A percentile compares a stretch with the other conserved stretches of the same genome.
Evolutionary conservation across 768 basidiomycete species (phyloP).

Genomic region (Boletus rubroflammeus): DNA sequence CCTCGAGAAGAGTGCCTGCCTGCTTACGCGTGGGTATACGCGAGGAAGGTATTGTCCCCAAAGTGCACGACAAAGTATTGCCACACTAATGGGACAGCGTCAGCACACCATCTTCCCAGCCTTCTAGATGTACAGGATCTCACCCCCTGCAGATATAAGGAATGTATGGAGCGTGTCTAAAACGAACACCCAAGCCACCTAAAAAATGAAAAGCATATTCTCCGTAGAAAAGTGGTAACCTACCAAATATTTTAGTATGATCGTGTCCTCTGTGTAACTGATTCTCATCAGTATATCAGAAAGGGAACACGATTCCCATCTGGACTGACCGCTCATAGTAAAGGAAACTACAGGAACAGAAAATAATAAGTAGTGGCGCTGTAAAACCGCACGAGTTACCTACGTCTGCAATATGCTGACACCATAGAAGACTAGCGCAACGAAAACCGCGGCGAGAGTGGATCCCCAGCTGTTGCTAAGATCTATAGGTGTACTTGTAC

Average conservation of each 20-base stretch:
- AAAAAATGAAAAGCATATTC: neutral
- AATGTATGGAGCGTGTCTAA: conserved; percentile 17
- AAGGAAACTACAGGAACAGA: conserved; percentile 16
- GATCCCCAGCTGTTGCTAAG: conserved; percentile 22
- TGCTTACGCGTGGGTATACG: conserved; percentile 19
- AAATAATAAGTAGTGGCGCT: neutral
- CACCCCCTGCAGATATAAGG: conserved; percentile 20
- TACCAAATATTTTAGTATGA: conserved; percentile 17
- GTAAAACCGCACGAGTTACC: neutral
- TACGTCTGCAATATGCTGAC: conserved; percentile 26
- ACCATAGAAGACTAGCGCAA: conserved; percentile 23
- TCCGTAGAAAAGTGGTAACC: neutral
- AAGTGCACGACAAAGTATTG: conserved; percentile 23
- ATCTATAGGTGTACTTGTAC: neutral
- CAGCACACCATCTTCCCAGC: neutral
- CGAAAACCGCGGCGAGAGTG: conserved; percentile 18
- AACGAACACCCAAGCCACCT: conserved; percentile 23
- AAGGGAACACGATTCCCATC: neutral
- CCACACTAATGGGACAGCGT: conserved; percentile 16
- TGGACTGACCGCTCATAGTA: conserved; percentile 24
- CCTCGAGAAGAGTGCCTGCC: conserved; percentile 4
- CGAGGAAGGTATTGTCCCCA: conserved; percentile 13
- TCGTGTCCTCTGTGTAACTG: conserved; percentile 14
- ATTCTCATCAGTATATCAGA: conserved; percentile 1
- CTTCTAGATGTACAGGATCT: neutral